Evolutionary conservation across 106 monocot species (phyloP).

Genomic region (Triglochin maritima): DNA sequence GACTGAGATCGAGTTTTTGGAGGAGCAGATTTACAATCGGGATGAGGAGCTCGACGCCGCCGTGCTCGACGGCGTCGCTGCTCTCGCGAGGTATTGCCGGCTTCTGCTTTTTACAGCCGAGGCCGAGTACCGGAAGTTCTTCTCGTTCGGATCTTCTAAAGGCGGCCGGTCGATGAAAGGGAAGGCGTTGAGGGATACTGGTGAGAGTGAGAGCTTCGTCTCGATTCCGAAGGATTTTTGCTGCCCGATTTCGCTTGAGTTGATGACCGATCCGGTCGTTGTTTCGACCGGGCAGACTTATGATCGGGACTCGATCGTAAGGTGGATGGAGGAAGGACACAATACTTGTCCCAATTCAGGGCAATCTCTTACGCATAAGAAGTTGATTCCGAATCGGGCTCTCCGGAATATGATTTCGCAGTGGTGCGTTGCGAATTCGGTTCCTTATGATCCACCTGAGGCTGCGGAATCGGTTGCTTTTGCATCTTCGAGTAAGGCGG

Average conservation of each 20-base stretch:
- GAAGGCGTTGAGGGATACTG: not conserved
- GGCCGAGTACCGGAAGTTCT: not conserved
- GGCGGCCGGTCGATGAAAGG: conserved; percentile 5
- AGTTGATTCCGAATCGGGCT: conserved; percentile 39
- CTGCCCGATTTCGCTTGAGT: conserved; percentile 57
- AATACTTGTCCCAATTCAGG: conserved; percentile 57
- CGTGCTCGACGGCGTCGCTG: conserved; percentile 43
- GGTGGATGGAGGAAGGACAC: conserved; percentile 56
- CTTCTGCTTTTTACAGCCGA: conserved; percentile 49
- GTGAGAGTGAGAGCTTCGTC: conserved; percentile 9
- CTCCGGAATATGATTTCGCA: conserved; percentile 37
- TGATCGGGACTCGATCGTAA: conserved; percentile 40
- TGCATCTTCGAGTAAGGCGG: conserved; percentile 14
- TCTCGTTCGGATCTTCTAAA: not conserved
- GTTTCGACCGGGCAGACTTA: conserved; percentile 61
- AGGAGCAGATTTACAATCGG: conserved; percentile 48
- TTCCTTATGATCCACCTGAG: conserved; percentile 20
- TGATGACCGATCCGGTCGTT: conserved; percentile 56
- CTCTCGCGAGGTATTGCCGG: conserved; percentile 51
- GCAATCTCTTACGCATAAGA: conserved; percentile 18
- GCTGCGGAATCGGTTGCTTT: not conserved
- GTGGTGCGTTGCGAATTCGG: conserved; percentile 32
- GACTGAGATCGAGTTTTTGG: conserved; percentile 66
- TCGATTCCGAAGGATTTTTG: conserved; percentile 50
- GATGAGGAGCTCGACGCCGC: conserved; percentile 47